A percentile compares a stretch with the other conserved stretches of the same genome.
Conservation (phyloP, 2,329 filamentous ascomycete species). For the Penicillium sp. region DNA sequence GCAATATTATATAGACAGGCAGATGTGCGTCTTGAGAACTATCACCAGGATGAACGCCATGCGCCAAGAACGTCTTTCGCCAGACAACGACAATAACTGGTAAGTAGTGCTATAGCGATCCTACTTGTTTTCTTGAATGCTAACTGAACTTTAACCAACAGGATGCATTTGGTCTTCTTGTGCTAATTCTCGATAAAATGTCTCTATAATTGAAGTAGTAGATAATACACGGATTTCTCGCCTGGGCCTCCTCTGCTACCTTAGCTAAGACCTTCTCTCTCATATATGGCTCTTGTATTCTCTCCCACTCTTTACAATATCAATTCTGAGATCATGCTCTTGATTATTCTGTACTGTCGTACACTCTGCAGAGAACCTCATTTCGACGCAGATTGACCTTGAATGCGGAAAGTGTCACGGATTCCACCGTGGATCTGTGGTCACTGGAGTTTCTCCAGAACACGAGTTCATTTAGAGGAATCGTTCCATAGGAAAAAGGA, state of each 20-base stretch:
- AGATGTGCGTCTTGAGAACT: background rate
- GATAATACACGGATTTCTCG: background rate
- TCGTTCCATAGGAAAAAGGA: slow-evolving; percentile 30
- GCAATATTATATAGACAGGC: background rate
- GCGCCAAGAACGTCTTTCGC: background rate
- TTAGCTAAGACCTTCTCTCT: background rate
- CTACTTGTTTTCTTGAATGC: background rate
- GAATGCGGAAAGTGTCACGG: slow-evolving; percentile 35
- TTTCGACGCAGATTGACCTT: slow-evolving; percentile 12
- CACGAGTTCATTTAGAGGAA: slow-evolving; percentile 35
- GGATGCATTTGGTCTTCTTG: background rate
- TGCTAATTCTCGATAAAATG: background rate
- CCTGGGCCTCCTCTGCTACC: no score
- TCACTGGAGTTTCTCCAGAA: slow-evolving; percentile 32
- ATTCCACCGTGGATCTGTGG: slow-evolving; percentile 7
- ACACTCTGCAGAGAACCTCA: background rate
- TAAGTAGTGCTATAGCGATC: background rate
- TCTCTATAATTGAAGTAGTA: background rate
- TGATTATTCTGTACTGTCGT: background rate
- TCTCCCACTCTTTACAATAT: no score
- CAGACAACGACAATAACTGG: background rate
- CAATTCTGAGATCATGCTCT: background rate
- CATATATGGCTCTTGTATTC: background rate
- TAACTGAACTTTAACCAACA: background rate
- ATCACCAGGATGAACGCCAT: background rate